Base-by-base conservation (phyloP, 805 yeast species). In the Soucietia sequanensis region DNA sequence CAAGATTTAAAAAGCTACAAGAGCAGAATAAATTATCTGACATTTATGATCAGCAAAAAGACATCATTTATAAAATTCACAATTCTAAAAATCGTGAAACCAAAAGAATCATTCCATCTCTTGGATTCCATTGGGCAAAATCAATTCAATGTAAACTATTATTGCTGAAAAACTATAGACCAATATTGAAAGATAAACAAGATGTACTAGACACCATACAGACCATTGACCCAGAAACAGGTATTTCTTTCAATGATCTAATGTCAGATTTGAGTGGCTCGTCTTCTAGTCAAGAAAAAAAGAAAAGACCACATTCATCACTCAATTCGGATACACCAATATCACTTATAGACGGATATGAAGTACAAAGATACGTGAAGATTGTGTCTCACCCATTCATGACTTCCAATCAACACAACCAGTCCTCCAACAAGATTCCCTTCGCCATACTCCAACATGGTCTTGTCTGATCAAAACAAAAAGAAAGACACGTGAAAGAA, bases 41-140 rank as follows among this genome's bases (percentile, higher is more conserved):
- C 8, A 11, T 21, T 8, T 21, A 21, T 21, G 23, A 21, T 11
- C 23, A 11, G 10, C 23, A 21, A 11, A 8, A 21, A 21, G 10
- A 21, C 23, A 8, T 21, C 11, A 8, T 21, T 9, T 9, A 21
- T 11, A 21, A 11, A 8, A 21, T 21, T 9, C 11, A 21, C 11
- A 8, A 21, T 21, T 11, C 11, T 8, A 8, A 21, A 16, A 38
- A 44, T 24, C 19, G 23, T n/a, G 23, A 23, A 26, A 44, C 57
- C 12, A 54, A 48, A 21, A 43, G 33, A 21, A 46, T 46, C 12
- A 54, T 62, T 1, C 67, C 69, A 1, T 50, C 64, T 13, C 44
- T 63, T 20, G 68, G 68, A 1, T 58, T 59, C 31, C 48, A 50
- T 3, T 63, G 69, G 69, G 40, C 55, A 3, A 52, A 52, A 22